A percentile compares a stretch with the other conserved stretches of the same genome.
Evolutionary conservation across 305 asterid genomes (phyloP).

Genomic region (Fraxinus dipetala): DNA sequence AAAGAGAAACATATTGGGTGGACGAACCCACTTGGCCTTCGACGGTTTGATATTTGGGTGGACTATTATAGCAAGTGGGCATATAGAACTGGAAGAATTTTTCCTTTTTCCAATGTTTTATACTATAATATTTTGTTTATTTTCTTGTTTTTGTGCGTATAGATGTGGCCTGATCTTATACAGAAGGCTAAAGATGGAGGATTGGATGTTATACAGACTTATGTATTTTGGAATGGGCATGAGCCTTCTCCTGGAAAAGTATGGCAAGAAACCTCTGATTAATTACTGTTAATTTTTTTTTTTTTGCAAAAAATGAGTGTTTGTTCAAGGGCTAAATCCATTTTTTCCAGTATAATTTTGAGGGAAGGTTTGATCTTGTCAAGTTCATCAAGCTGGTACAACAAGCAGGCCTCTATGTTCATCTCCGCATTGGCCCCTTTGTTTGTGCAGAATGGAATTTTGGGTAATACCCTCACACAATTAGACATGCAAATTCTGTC

Average conservation of each 20-base stretch:
- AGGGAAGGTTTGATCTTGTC: constrained; percentile 74
- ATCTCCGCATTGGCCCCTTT: constrained; percentile 79
- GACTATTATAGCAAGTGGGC: too few species aligned
- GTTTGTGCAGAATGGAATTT: constrained; percentile 86
- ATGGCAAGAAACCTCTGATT: constrained; percentile 5
- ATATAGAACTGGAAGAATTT: too few species aligned
- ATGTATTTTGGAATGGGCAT: constrained; percentile 90
- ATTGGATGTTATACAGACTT: constrained; percentile 83
- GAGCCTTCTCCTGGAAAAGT: constrained; percentile 91
- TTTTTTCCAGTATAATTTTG: constrained; percentile 88
- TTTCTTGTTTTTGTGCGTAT: not conserved
- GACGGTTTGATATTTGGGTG: too few species aligned
- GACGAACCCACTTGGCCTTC: too few species aligned
- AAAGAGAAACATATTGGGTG: too few species aligned
- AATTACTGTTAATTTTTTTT: too few species aligned
- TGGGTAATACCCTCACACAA: constrained; percentile 40
- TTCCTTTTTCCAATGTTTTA: not conserved
- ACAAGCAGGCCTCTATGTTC: constrained; percentile 80
- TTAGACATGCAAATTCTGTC: not conserved
- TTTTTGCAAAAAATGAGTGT: not conserved
- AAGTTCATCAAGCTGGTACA: constrained; percentile 69
- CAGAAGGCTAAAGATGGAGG: constrained; percentile 95
- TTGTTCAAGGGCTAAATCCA: too few species aligned
- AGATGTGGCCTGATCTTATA: constrained; percentile 98
- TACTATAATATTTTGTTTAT: not conserved